Base-by-base conservation (phyloP, 2,329 filamentous ascomycete genomes). In the Elsinoe ampelina region DNA sequence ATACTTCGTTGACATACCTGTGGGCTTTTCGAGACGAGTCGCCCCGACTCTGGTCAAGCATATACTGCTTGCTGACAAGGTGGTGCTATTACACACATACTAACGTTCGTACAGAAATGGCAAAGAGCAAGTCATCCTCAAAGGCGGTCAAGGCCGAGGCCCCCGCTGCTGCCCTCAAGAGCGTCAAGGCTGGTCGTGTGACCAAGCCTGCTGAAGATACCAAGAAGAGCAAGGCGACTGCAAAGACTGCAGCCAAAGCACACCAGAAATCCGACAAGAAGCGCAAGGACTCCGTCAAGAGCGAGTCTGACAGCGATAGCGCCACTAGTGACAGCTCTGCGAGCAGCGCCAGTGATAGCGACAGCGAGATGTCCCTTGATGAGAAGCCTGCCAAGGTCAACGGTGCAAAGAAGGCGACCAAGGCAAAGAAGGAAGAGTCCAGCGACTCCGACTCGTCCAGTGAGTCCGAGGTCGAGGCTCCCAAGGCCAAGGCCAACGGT, bases 171-270 rank as follows among this genome's bases (percentile, higher is more conserved):
- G 64, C 71, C 74, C 66, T 68, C 43, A 58, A 58, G 52, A 55
- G 73, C 64, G 82, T 84, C 72, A 88, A 87, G 77, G 78, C 78
- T 64, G 83, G 77, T 63, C 80, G 80, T 62, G 77, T 87, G 66
- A 80, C 79, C 74, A 90, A 89, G 78, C 69, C 83, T 55, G 76
- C 80, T 60, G 78, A 85, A 70, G 80, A 79, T 62, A 73, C 82
- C 68, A 85, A 83, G 73, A 86, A 86, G 76, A 79, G 81, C 65
- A 86, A 86, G 78, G 77, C 83, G 62, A 68, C 81, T 58, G 82
- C 82, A 64, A 86, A 87, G 78, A 75, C 77, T 59, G 67, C 73
- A 45, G 74, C 79, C 58, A 69, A 75, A 63, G 81, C 81, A 72
- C 75, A 75, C 62, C 65, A 74, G 61, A 72, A 63, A 58, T 65